phyloP scores from a whole-genome alignment of 2,329 filamentous ascomycete species.

The Botrytis fabae region DNA sequence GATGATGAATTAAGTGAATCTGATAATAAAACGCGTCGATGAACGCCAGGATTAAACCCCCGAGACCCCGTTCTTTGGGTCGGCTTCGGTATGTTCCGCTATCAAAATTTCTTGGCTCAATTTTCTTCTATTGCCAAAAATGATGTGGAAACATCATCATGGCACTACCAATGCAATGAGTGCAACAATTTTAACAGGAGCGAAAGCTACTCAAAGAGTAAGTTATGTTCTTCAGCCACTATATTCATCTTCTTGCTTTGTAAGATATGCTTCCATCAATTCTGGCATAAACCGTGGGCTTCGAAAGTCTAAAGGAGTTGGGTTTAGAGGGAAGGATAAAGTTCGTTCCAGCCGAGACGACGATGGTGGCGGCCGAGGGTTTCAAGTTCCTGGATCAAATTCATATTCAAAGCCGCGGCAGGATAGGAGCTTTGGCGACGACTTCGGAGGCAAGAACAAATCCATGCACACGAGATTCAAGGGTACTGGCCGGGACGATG shows the following conservation, averaged over 20 bases:
- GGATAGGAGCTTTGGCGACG: not conserved
- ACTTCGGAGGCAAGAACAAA: not conserved
- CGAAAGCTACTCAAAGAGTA: slow-evolving; percentile 24
- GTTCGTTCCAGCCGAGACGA: not conserved
- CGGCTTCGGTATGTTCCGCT: slow-evolving; percentile 11
- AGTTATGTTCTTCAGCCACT: not conserved
- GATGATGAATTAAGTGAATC: slow-evolving; percentile 1
- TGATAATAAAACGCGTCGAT: slow-evolving; percentile 9
- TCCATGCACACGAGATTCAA: not conserved
- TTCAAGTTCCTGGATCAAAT: not conserved
- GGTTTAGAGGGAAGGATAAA: slow-evolving; percentile 34
- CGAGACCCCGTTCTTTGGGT: not conserved
- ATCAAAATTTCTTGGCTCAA: slow-evolving; percentile 10
- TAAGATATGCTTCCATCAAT: slow-evolving; percentile 57
- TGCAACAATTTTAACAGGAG: slow-evolving; percentile 27
- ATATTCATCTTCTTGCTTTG: slow-evolving; percentile 21
- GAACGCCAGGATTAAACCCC: slow-evolving; percentile 11
- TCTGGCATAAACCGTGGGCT: slow-evolving; percentile 71
- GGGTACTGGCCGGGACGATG: not conserved
- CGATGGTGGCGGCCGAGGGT: slow-evolving; percentile 8
- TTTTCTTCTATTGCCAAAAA: not conserved
- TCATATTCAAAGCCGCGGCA: not conserved
- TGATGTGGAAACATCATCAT: not conserved
- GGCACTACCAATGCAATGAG: slow-evolving; percentile 31
- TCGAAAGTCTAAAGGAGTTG: slow-evolving; percentile 49